Percentiles rank a stretch among this genome's conserved stretches.
phyloP scores from a whole-genome alignment of 1,139 yeast genomes.

The Taphrina pruni region DNA sequence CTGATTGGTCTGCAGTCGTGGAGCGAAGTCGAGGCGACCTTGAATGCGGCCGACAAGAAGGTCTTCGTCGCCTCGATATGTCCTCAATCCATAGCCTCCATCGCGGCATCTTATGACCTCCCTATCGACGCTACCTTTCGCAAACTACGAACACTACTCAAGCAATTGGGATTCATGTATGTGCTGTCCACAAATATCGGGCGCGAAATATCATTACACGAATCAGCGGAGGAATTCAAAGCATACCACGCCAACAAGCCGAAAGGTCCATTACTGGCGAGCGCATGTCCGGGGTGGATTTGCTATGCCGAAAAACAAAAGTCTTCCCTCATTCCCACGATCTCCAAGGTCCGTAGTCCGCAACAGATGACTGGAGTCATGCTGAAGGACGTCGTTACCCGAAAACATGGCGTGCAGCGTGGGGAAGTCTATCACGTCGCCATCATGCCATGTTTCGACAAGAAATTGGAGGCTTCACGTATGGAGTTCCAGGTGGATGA shows the following conservation, averaged over 20 bases:
- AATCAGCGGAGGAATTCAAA: slow-evolving; percentile 61
- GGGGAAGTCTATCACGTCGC: slow-evolving; percentile 73
- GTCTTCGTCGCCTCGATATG: slow-evolving; percentile 78
- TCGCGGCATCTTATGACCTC: slow-evolving; percentile 70
- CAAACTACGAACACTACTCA: slow-evolving; percentile 64
- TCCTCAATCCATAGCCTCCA: slow-evolving; percentile 83
- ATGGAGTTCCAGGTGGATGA: slow-evolving; percentile 61
- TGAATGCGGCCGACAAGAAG: slow-evolving; percentile 46
- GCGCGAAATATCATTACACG: slow-evolving; percentile 69
- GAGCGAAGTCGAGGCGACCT: slow-evolving; percentile 69
- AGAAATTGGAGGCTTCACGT: slow-evolving; percentile 91
- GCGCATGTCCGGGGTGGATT: slow-evolving; percentile 96
- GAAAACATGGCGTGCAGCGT: slow-evolving; percentile 51
- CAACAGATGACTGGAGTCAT: slow-evolving; percentile 90
- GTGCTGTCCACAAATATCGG: slow-evolving; percentile 88
- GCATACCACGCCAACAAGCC: slow-evolving; percentile 44
- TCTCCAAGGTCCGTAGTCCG: slow-evolving; percentile 74
- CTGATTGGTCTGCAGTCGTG: slow-evolving; percentile 90
- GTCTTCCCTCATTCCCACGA: slow-evolving; percentile 71
- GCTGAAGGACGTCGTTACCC: slow-evolving; percentile 64
- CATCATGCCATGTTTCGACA: slow-evolving; percentile 96
- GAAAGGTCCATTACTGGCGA: slow-evolving; percentile 60
- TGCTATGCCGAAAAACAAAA: slow-evolving; percentile 95
- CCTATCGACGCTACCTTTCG: slow-evolving; percentile 65
- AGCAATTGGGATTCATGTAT: slow-evolving; percentile 69